Base-by-base conservation (phyloP, 2,329 filamentous ascomycete genomes). In the Exophiala spinifera region DNA sequence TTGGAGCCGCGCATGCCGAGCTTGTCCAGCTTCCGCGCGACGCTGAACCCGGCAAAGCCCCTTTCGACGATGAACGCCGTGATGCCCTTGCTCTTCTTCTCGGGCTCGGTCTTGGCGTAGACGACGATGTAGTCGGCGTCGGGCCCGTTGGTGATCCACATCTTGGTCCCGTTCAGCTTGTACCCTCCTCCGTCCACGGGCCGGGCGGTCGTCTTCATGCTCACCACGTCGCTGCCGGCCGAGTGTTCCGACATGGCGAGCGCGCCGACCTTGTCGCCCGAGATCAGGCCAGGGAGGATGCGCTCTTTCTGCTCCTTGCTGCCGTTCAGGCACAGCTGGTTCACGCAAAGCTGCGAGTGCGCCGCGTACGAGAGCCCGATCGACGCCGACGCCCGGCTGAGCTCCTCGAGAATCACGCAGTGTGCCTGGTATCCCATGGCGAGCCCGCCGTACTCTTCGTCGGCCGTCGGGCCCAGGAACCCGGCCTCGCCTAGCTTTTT, bases 131-230 rank as follows among this genome's bases (percentile, higher is more conserved):
- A 79, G 70, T 96, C 83, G n/a, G 94, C 94, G 69, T 97, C 91
- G 0, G 92, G 92, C 3, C 92, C 84, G 72, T 99, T 99, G 59
- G 92, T 99, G 69, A 99, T 99, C 92, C 92, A 99, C 92, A 97
- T 96, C 79, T 99, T 96, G 57, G 86, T 89, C 28, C 91, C 92
- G 66, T 91, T 90, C 51, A 99, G 76, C 17, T 91, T 59, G 70
- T 88, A 96, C 23, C 92, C 92, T 33, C 91, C 91, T 33, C 91
- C 91, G 65, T 94, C 88, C 10, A 89, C 88, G 60, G 82, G 79
- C 69, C 83, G 87, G 0, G 91, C 92, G 2, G 83, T 86, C 42
- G 86, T 95, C 70, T 91, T 89, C 92, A 97, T 97, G 72, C 87
- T 89, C 23, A 99, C 91, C 3, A 99, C 92, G 73, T 99, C 92